Percentiles rank a stretch among this genome's conserved stretches.
Conservation (phyloP, 352 stramenopile genomes). For the Peronospora destructor region DNA sequence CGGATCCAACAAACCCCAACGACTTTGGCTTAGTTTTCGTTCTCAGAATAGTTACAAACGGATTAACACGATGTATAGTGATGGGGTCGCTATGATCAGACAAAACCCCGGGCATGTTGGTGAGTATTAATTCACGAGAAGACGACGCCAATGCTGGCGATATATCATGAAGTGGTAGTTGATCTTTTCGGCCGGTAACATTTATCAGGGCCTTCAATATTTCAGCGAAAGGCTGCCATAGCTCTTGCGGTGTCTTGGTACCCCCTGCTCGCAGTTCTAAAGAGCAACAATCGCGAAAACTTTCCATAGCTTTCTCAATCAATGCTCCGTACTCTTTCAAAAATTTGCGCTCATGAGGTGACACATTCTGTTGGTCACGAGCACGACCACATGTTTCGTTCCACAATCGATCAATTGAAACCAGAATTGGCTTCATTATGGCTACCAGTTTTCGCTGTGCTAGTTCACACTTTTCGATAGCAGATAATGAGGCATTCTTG, state of each 20-base stretch:
- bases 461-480: conserved; percentile 55
- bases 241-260: conserved; percentile 14
- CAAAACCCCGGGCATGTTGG: conserved; percentile 53
- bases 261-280: conserved; percentile 11
- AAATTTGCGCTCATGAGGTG: conserved; percentile 71
- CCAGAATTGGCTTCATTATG: conserved; percentile 78
- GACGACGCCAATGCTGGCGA: conserved; percentile 53
- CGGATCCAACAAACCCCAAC: conserved; percentile 65
- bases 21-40: conserved; percentile 87
- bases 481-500: conserved; percentile 59
- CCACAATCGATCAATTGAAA: conserved; percentile 57
- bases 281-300: conserved; percentile 42
- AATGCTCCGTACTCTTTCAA: conserved; percentile 46
- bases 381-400: conserved; percentile 49
- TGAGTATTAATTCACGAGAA: conserved; percentile 29
- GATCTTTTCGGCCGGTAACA: conserved; percentile 37
- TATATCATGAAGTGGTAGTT: conserved; percentile 60
- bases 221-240: conserved; percentile 73
- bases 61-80: conserved; percentile 33
- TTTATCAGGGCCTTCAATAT: conserved; percentile 56
- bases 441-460: conserved; percentile 65
- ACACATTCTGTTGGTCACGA: conserved; percentile 28
- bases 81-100: conserved; percentile 23
- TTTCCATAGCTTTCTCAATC: conserved; percentile 42
- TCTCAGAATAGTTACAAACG: conserved; percentile 47